phyloP scores from a whole-genome alignment of 352 stramenopile genomes.

The Globisporangium paroecandrum region DNA sequence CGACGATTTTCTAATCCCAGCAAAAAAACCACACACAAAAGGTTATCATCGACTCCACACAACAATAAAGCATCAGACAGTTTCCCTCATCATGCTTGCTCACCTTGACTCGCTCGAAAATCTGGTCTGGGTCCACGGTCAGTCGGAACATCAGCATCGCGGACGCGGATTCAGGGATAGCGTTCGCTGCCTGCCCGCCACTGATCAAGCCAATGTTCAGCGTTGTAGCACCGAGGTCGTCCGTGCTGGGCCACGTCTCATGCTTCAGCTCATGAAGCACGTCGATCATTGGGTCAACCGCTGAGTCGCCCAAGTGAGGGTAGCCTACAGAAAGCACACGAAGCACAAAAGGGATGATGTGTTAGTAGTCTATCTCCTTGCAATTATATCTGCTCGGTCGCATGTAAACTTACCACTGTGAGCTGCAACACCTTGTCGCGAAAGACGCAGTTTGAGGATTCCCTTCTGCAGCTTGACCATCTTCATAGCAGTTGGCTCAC shows the following conservation, averaged over 20 bases:
- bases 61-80: not conserved
- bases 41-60: not conserved
- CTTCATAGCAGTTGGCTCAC: constrained; percentile 75
- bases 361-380: not conserved
- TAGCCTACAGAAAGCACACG: constrained; percentile 35
- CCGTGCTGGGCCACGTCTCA: constrained; percentile 65
- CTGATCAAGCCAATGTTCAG: constrained; percentile 83
- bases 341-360: not conserved
- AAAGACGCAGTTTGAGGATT: constrained; percentile 81
- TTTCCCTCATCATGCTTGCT: not conserved
- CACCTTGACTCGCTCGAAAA: constrained; percentile 66
- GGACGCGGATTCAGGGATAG: constrained; percentile 74
- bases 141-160: constrained; percentile 89
- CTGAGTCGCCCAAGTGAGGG: constrained; percentile 76
- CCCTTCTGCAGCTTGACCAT: constrained; percentile 87
- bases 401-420: constrained; percentile 52
- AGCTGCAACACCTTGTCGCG: constrained; percentile 63
- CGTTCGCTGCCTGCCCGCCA: constrained; percentile 80
- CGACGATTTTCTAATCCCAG: constrained; percentile 47
- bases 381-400: not conserved
- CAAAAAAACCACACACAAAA: not conserved
- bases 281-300: constrained; percentile 82
- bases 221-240: constrained; percentile 78
- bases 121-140: constrained; percentile 62
- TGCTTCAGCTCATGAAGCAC: constrained; percentile 83